phyloP scores from a whole-genome alignment of 768 basidiomycete genomes.

The Leccinum incarnatum region DNA sequence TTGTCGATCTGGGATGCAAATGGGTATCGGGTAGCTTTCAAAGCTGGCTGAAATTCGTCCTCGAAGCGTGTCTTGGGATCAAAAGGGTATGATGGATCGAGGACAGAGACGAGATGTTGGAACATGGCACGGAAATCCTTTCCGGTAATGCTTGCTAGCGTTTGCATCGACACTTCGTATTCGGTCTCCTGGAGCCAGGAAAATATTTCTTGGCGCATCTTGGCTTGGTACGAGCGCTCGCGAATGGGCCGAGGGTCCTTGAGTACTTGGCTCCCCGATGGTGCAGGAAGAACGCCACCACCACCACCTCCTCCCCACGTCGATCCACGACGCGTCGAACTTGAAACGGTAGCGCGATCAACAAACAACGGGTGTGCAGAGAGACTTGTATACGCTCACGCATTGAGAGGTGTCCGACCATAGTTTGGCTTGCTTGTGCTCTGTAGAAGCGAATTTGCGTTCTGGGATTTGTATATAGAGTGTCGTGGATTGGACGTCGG shows the following conservation, averaged over 20 bases:
- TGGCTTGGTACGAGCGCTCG: slow-evolving; percentile 67
- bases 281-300: slow-evolving; percentile 39
- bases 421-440: slow-evolving; percentile 65
- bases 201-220: slow-evolving; percentile 76
- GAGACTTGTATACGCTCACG: slow-evolving; percentile 37
- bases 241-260: slow-evolving; percentile 81
- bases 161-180: slow-evolving; percentile 65
- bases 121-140: slow-evolving; percentile 88
- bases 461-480: slow-evolving; percentile 69
- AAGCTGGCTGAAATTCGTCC: slow-evolving; percentile 75
- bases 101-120: slow-evolving; percentile 63
- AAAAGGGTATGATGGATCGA: slow-evolving; percentile 71
- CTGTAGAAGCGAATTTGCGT: slow-evolving; percentile 61
- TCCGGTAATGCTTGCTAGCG: slow-evolving; percentile 73
- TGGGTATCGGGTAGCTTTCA: slow-evolving; percentile 82
- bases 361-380: not conserved
- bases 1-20: slow-evolving; percentile 74
- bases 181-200: slow-evolving; percentile 64
- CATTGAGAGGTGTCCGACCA: slow-evolving; percentile 74
- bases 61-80: slow-evolving; percentile 59
- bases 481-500: slow-evolving; percentile 58
- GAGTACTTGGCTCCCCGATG: slow-evolving; percentile 51
- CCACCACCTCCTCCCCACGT: slow-evolving; percentile 56
- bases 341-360: slow-evolving; percentile 20
- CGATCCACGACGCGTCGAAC: slow-evolving; percentile 75